phyloP scores from a whole-genome alignment of 192 early-diverging fungal genomes.

The Coemansia sp. region DNA sequence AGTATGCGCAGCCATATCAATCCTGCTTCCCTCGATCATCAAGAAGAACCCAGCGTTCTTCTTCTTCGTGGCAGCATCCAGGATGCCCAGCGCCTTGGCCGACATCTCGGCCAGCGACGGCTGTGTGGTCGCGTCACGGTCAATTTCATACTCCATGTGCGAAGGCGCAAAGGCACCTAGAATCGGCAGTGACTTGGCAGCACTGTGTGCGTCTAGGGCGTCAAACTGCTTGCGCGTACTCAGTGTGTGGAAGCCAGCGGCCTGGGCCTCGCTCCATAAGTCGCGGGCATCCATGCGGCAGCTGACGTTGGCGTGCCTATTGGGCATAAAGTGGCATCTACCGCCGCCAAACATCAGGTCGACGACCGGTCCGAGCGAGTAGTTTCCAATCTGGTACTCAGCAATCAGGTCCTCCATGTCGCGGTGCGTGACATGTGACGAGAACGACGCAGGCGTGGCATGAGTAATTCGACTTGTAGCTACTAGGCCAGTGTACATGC shows the following conservation, averaged over 20 bases:
- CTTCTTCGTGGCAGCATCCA: constrained; percentile 60
- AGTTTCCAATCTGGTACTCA: constrained; percentile 87
- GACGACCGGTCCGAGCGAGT: constrained; percentile 76
- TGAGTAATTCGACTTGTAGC: constrained; percentile 95
- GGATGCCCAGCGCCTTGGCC: constrained; percentile 73
- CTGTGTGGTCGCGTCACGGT: constrained; percentile 66
- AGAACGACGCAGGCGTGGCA: constrained; percentile 81
- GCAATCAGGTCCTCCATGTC: constrained; percentile 88
- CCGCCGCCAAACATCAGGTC: constrained; percentile 96
- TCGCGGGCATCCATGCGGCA: constrained; percentile 81
- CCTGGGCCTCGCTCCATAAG: constrained; percentile 61
- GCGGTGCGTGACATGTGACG: constrained; percentile 79
- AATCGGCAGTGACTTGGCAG: constrained; percentile 60
- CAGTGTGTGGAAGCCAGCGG: constrained; percentile 68
- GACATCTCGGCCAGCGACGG: constrained; percentile 89
- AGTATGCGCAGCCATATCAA: constrained; percentile 95
- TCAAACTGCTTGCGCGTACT: constrained; percentile 68
- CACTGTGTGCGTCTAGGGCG: constrained; percentile 33
- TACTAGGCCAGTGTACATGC: constrained; percentile 88
- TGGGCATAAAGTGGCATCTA: constrained; percentile 84
- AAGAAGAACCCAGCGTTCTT: constrained; percentile 84
- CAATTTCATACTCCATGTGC: constrained; percentile 95
- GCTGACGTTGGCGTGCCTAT: constrained; percentile 58
- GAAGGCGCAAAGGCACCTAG: constrained; percentile 78
- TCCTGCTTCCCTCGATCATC: constrained; percentile 96